Evolutionary conservation across 176 grass and related monocot species (phyloP).

Genomic region (Dendrocalamus sinicus): DNA sequence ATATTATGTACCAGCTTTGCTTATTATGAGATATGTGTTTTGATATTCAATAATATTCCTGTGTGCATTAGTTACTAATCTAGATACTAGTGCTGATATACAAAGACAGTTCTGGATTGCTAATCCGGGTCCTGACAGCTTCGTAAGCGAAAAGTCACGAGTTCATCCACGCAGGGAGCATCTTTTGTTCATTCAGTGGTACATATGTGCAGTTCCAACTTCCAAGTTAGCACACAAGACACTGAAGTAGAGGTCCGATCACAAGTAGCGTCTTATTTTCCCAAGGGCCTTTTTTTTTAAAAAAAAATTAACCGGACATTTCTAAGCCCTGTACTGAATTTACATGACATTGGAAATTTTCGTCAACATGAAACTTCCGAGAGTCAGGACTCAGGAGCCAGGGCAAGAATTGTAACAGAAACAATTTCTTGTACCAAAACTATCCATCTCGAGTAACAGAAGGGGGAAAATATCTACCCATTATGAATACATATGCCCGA

Average conservation of each 20-base stretch:
- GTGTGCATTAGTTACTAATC: too few species aligned
- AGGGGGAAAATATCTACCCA: not conserved
- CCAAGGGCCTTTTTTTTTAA: not conserved
- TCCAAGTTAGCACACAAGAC: not conserved
- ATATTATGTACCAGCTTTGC: too few species aligned
- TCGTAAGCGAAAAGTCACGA: conserved; percentile 94
- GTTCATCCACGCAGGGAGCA: conserved; percentile 90
- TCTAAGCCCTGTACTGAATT: not conserved
- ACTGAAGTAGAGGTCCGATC: not conserved
- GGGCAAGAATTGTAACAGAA: not conserved
- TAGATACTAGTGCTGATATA: too few species aligned
- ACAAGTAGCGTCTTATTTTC: not conserved
- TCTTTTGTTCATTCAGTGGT: not conserved
- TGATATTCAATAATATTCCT: too few species aligned
- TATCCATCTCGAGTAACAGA: not conserved
- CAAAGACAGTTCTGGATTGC: too few species aligned
- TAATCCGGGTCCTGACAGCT: not conserved
- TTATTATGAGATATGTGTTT: too few species aligned
- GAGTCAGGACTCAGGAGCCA: too few species aligned
- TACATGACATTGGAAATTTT: not conserved
- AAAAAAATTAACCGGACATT: not conserved
- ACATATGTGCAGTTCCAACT: not conserved
- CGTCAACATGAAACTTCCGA: not conserved
- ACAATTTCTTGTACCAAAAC: not conserved
- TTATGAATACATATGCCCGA: not conserved